Base-by-base conservation (phyloP, 106 monocot species). In the Platanthera guangdongensis region DNA sequence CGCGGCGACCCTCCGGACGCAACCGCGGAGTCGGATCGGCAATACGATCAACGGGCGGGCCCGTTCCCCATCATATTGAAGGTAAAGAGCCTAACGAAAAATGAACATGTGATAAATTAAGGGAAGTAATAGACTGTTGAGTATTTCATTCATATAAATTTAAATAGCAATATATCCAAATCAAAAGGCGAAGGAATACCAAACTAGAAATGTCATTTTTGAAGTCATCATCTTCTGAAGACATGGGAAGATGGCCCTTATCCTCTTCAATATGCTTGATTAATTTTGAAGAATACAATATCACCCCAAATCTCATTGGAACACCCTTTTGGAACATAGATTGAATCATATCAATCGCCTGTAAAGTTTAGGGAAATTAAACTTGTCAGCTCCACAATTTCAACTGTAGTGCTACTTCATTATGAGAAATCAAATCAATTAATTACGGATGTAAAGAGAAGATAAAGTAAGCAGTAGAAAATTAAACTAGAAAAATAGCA, bases 231-330 rank as follows among this genome's bases (percentile, higher is more conserved):
- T 78, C 60, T n/a, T 49, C 52, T 57, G 76, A 15, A 70, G 84
- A 74, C 67, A 65, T n/a, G 16, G 86, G 84, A 83, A 86, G 81
- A 63, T 85, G 74, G 57, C 87, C 87, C 32, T 84, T 86, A 88
- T 83, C 90, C 73, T 89, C 88, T 88, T 90, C 83, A 68, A 94
- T 85, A 74, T 51, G 64, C 67, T 88, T 85, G 51, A 94, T 81
- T 32, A 88, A 28, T 72, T 82, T 91, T 79, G 94, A 92, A 59
- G 97, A 99, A 84, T 99, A 99, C 45, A 99, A 64, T 73, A 99
- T 74, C 25, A 99, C 79, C 14, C 97, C 97, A 85, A 99, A 94
- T 80, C 97, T 91, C 86, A 99, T 93, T 57, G 97, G 97, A 49
- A 94, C 71, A 77, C 73, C 88, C 78, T 83, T 89, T 81, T 88